These are phyloP conservation scores for Harringtonia lauricola DNA, from an alignment of 2,329 filamentous ascomycete species.

Conservation along the genomic window DNA sequence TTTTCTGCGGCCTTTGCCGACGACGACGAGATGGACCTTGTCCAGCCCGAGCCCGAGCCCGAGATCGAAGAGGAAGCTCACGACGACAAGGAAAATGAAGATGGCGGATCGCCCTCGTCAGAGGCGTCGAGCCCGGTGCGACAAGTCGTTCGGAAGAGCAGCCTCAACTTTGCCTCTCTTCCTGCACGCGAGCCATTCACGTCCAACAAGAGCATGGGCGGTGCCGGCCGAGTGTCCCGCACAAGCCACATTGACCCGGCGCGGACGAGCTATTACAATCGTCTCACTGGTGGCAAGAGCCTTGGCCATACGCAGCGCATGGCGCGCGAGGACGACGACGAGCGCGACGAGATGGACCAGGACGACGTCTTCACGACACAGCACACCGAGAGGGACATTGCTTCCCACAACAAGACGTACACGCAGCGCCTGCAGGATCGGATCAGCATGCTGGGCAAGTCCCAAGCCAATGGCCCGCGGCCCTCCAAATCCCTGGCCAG, in stretches of 20 bases:
- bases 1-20: background rate
- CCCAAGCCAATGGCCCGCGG: conserved; percentile 35
- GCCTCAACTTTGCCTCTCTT: conserved; percentile 84
- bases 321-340: conserved; percentile 21
- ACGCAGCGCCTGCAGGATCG: conserved; percentile 88
- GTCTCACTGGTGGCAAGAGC: conserved; percentile 64
- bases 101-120: background rate
- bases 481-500: conserved; percentile 36
- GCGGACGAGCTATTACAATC: conserved; percentile 62
- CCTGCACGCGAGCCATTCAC: conserved; percentile 82
- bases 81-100: too few species aligned
- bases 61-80: background rate
- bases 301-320: conserved; percentile 41
- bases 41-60: background rate
- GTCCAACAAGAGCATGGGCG: conserved; percentile 70
- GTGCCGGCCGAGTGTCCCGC: conserved; percentile 49
- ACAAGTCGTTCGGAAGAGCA: conserved; percentile 80
- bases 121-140: conserved; percentile 57
- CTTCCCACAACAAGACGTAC: conserved; percentile 73
- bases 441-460: conserved; percentile 63
- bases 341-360: conserved; percentile 33
- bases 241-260: conserved; percentile 68
- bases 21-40: background rate
- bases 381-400: conserved; percentile 37
- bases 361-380: conserved; percentile 27